phyloP scores from a whole-genome alignment of 2,329 filamentous ascomycete species.

The Diaporthe batatas region DNA sequence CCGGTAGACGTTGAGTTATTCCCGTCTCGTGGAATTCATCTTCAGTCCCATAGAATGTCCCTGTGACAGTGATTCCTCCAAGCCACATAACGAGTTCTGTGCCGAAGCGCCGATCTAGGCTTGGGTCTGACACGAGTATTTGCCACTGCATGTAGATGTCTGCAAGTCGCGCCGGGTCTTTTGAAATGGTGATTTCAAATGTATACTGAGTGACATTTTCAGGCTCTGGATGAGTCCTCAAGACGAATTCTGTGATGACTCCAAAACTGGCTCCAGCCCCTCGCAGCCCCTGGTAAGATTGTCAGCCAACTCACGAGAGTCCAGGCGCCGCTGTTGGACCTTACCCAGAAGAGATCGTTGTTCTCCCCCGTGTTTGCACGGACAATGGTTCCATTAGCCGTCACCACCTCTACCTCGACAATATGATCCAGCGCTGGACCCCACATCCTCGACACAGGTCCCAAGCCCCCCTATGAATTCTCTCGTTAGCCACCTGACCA shows the following conservation, averaged over 20 bases:
- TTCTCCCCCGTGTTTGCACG: constrained; percentile 62
- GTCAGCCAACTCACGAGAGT: background rate
- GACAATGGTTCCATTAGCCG: constrained; percentile 65
- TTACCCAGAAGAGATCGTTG: constrained; percentile 66
- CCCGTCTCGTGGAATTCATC: constrained; percentile 67
- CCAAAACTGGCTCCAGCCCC: constrained; percentile 70
- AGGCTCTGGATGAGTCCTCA: constrained; percentile 69
- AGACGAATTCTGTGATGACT: constrained; percentile 68
- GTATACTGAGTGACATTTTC: constrained; percentile 70
- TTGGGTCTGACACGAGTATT: constrained; percentile 64
- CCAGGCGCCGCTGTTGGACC: constrained; percentile 39
- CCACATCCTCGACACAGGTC: constrained; percentile 72
- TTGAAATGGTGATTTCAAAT: constrained; percentile 65
- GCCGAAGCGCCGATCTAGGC: constrained; percentile 70
- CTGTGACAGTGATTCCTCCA: constrained; percentile 68
- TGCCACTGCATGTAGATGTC: constrained; percentile 70
- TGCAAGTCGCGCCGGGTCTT: constrained; percentile 59
- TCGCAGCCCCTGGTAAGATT: constrained; percentile 58
- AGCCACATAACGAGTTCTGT: constrained; percentile 68
- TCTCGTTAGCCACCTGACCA: background rate
- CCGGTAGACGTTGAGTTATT: constrained; percentile 62
- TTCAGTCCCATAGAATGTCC: constrained; percentile 71
- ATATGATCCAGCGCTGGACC: constrained; percentile 69
- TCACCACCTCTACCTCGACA: constrained; percentile 68
- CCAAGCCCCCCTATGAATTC: constrained; percentile 64